These are phyloP conservation scores for Suillus brevipes DNA, from an alignment of 768 basidiomycete species.

Conservation along the genomic window DNA sequence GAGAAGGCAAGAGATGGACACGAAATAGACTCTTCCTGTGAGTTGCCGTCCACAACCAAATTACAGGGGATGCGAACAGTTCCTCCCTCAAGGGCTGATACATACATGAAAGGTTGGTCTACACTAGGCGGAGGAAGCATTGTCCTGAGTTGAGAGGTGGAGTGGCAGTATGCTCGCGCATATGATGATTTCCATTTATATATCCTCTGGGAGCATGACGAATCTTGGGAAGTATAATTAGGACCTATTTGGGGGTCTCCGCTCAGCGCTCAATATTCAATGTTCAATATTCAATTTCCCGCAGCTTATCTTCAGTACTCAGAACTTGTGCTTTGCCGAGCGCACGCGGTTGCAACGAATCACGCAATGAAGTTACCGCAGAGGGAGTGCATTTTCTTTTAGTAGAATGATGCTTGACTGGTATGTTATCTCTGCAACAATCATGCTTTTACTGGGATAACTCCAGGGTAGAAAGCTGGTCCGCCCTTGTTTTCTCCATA, in stretches of 20 bases:
- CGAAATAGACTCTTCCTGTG: conserved; percentile 1
- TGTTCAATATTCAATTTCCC: no score
- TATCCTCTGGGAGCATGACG: conserved; percentile 13
- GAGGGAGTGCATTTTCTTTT: neutral
- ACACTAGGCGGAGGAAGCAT: conserved; percentile 20
- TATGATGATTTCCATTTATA: neutral
- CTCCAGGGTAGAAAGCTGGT: conserved; percentile 16
- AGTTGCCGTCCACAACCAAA: conserved; percentile 10
- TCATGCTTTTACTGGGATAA: conserved; percentile 5
- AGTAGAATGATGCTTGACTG: neutral
- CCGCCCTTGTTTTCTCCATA: conserved; percentile 44
- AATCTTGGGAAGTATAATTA: neutral
- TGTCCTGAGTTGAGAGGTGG: neutral
- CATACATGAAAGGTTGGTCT: conserved; percentile 20
- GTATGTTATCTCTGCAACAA: neutral
- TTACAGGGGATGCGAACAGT: conserved; percentile 17
- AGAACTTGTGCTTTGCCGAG: no score
- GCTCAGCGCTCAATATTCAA: no score
- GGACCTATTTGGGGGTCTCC: no score
- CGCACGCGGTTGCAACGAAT: neutral
- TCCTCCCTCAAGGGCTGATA: conserved; percentile 27
- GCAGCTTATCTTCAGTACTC: no score
- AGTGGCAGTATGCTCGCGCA: neutral
- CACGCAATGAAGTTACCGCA: neutral
- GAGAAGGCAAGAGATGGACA: conserved; percentile 19